Base-by-base conservation (phyloP, 768 basidiomycete species). In the Exidia glandulosa region DNA sequence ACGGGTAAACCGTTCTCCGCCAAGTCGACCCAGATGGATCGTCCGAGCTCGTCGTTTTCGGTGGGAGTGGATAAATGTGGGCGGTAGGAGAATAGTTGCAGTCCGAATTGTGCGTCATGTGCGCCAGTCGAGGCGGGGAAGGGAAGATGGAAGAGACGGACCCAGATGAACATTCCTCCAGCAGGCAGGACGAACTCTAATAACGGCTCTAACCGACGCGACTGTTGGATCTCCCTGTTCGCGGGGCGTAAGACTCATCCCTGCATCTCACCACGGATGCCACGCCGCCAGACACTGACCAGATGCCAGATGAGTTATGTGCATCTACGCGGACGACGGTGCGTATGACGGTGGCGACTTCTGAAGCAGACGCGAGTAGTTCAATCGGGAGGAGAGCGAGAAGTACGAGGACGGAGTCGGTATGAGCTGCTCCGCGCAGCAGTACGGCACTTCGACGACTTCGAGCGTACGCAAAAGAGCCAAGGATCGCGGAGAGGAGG, bases 131-230 rank as follows among this genome's bases (percentile, higher is more conserved):
- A n/a, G n/a, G n/a, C n/a, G n/a, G n/a, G 41, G 41, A 9, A 23
- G 41, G 16, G 16, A 45, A 45, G 16, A 19, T 19, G 36, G 41
- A 45, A 45, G 23, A 23, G 23, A 45, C 41, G 16, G 10, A 45
- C 41, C 85, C 85, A 87, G 36, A 85, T 62, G 71, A 90, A 92
- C 90, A 92, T 94, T 6, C 90, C 90, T 19, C 86, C 79, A 1
- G 79, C 79, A 0, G 90, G 89, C 12, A 88, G 86, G 1, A 88
- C 79, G 67, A 90, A 86, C 52, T 81, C 83, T 63, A 90, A 80
- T 61, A 86, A 66, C 29, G 77, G 67, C 16, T 66, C 70, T 9
- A n/a, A n/a, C 6, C 14, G 19, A 9, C 23, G 25, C 25, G n/a
- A 9, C 14, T 6, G 41, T 12, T 23, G 23, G 16, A 68, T 69